Evolutionary conservation across 2,329 filamentous ascomycete genomes (phyloP), one percentile per base, ranked within the genome.

Genomic region (Daldinia sp.): DNA sequence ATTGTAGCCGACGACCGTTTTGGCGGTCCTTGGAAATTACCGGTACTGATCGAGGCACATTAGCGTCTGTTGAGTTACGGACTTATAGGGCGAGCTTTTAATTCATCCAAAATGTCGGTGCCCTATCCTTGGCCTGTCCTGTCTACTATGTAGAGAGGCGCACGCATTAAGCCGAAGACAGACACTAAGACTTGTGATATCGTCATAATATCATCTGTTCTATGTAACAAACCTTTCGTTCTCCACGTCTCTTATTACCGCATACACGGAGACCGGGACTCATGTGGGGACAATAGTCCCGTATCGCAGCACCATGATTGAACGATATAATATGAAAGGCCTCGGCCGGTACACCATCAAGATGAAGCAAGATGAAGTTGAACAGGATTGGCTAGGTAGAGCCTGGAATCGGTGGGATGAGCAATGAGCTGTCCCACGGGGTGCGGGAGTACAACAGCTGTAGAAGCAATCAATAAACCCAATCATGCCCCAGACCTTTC

Each of bases 341-440:
- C 49, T 55, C 43, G 50, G 63, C 63, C 54, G 23, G 35, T 51
- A 67, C 58, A 62, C 58, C 61, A 61, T 52, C 45, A 61, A 64
- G 61, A 67, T 59, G 51, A 59, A 64, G 51, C 58, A 61, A 53
- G 64, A 64, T 62, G 58, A 53, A 41, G 58, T 56, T 13, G 25
- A 43, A 64, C 51, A 62, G 52, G 32, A 64, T 67, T 67, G 64
- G 64, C 23, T 47, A 54, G 50, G 35, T 55, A 56, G 35, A 61
- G 57, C 51, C 51, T 58, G 30, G 48, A 64, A 55, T 58, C 29
- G 64, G 64, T 64, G 58, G 64, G 54, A 59, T 67, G 59, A 39
- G 43, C 25, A 54, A 63, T 68, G 65, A 66, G 65, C 65, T 66
- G 65, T 68, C 62, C 65, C 62, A 61, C 62, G 57, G 65, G 62